Evolutionary conservation across 805 yeast genomes (phyloP).

Genomic region (Yarrowia keelungensis): DNA sequence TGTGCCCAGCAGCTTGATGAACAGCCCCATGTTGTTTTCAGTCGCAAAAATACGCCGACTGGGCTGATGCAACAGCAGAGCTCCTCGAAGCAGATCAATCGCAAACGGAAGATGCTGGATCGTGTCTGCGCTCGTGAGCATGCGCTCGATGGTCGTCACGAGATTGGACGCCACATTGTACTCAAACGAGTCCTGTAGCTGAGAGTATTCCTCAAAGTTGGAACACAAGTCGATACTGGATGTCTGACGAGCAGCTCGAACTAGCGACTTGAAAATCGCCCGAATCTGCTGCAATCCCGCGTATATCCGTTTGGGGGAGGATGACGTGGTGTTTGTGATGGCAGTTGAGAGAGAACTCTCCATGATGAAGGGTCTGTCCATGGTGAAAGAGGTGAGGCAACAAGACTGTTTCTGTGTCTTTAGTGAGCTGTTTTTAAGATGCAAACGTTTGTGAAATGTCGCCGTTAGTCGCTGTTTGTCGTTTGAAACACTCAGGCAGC

Average conservation of each 20-base stretch:
- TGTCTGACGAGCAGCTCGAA: constrained; percentile 7
- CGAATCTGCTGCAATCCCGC: constrained; percentile 28
- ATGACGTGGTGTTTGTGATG: constrained; percentile 25
- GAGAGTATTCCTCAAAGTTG: constrained; percentile 19
- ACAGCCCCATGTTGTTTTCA: constrained; percentile 52
- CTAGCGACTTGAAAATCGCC: constrained; percentile 15
- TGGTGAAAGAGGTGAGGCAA: neutral
- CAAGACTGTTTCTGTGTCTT: neutral
- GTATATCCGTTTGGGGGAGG: constrained; percentile 30
- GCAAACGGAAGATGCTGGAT: constrained; percentile 36
- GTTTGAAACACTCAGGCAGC: too few species aligned
- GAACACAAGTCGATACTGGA: constrained; percentile 11
- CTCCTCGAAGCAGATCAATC: constrained; percentile 62
- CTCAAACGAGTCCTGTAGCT: constrained; percentile 59
- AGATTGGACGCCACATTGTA: constrained; percentile 57
- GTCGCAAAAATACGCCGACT: constrained; percentile 60
- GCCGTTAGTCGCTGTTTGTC: too few species aligned
- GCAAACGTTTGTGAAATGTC: neutral
- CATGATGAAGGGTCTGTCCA: constrained; percentile 33
- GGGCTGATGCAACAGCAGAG: constrained; percentile 63
- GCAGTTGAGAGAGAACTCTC: constrained; percentile 24
- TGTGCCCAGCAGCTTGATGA: constrained; percentile 47
- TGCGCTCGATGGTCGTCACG: constrained; percentile 46
- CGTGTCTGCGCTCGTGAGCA: constrained; percentile 24
- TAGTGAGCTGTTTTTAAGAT: neutral